Evolutionary conservation across 768 basidiomycete species (phyloP).

Genomic region (Boletus subcaerulescens): DNA sequence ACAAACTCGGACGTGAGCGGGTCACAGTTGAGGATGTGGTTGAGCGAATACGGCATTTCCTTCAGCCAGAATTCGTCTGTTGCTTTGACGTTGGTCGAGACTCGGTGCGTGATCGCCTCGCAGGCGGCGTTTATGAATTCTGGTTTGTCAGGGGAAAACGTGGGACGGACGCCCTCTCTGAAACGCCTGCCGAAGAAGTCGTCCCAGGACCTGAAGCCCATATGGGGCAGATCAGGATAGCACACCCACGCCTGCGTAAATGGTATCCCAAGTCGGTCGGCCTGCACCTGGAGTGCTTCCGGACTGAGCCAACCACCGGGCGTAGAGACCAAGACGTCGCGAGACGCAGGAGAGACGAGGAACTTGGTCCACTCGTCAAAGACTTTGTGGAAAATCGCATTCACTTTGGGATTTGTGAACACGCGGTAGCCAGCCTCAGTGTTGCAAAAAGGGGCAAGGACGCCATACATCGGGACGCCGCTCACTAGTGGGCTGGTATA

Average conservation of each 20-base stretch:
- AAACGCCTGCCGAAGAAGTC: constrained; percentile 53
- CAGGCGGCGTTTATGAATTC: constrained; percentile 48
- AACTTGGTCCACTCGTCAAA: constrained; percentile 49
- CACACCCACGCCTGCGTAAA: constrained; percentile 43
- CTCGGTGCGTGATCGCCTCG: constrained; percentile 49
- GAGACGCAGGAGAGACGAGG: constrained; percentile 43
- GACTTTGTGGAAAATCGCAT: constrained; percentile 44
- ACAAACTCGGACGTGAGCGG: constrained; percentile 39
- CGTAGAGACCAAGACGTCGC: constrained; percentile 37
- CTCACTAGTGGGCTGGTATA: constrained; percentile 24
- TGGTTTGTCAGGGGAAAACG: constrained; percentile 26
- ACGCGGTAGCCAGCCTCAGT: constrained; percentile 20
- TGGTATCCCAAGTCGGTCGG: constrained; percentile 12
- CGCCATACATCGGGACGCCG: constrained; percentile 21
- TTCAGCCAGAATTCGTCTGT: constrained; percentile 60
- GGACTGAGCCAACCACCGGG: constrained; percentile 49
- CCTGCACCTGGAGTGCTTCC: constrained; percentile 24
- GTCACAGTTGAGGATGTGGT: constrained; percentile 50
- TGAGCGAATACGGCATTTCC: constrained; percentile 56
- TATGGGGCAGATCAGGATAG: constrained; percentile 37
- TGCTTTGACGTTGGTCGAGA: constrained; percentile 37
- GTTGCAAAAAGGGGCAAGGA: constrained; percentile 24
- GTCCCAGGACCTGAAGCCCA: constrained; percentile 51
- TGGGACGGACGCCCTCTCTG: constrained; percentile 40
- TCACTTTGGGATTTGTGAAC: constrained; percentile 39